phyloP scores from a whole-genome alignment of 176 grass and related monocot genomes.

The Olyra latifolia region DNA sequence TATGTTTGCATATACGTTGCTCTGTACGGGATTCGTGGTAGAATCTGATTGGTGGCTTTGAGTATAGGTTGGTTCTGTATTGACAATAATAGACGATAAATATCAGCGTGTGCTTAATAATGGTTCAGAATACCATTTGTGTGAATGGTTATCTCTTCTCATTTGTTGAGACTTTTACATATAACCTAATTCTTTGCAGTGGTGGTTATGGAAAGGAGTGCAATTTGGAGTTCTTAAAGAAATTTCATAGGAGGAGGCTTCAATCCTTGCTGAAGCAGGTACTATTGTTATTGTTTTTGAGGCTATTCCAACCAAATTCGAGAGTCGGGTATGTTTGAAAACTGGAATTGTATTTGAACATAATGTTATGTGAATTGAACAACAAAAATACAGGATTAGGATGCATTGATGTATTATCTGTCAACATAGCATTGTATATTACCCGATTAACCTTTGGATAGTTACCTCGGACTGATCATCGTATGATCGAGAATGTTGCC shows the following conservation, averaged over 20 bases:
- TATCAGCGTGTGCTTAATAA: no score
- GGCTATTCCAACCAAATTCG: constrained; percentile 87
- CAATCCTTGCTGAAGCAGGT: constrained; percentile 73
- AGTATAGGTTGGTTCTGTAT: constrained; percentile 65
- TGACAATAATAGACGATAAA: neutral
- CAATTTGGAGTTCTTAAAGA: constrained; percentile 62
- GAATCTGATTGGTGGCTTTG: constrained; percentile 92
- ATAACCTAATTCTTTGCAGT: constrained; percentile 41
- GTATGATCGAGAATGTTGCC: neutral
- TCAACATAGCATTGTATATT: neutral
- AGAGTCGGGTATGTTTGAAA: constrained; percentile 60
- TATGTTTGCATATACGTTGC: no score
- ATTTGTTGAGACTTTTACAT: no score
- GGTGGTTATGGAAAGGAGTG: constrained; percentile 71
- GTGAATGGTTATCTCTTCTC: no score
- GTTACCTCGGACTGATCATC: neutral
- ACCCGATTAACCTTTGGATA: neutral
- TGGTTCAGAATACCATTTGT: no score
- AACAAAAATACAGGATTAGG: no score
- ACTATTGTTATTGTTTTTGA: constrained; percentile 85
- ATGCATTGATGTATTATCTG: neutral
- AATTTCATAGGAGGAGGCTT: constrained; percentile 70
- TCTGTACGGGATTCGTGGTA: no score
- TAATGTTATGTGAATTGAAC: neutral
- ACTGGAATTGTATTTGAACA: neutral